Evolutionary conservation across 2,329 filamentous ascomycete species (phyloP), one percentile per base, ranked within the genome.

Genomic region (Fusarium tupiense): DNA sequence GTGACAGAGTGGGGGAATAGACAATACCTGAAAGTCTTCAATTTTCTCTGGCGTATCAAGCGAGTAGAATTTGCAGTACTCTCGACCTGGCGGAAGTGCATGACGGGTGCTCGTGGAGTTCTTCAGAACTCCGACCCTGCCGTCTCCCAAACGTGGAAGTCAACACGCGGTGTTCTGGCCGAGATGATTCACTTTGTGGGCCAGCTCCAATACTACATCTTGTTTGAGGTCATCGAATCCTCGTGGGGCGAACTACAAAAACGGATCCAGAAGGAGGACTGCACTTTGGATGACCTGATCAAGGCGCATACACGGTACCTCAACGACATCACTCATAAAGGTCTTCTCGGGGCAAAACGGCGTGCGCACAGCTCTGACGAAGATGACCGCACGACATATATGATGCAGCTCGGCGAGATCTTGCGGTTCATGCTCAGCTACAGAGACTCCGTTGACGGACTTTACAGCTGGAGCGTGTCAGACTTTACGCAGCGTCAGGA

Each of bases 111-210:
- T 8, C 90, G 96, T 69, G 95, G 96, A n/a, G 95, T 98, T 2
- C 89, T 99, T 12, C 92, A 93, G 71, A 93, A 90, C 38, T 89
- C 93, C 8, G 91, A 94, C 57, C 81, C 84, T 7, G 89, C 90
- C 69, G 90, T 97, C 31, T 89, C 89, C 35, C 86, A 91, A 68
- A 93, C 96, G 60, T 99, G 96, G 96, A 98, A 98, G 81, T 91
- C 89, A 20, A 97, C 95, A 9, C 89, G 96, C 65, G 96, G 95
- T 67, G 91, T 92, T 24, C 91, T 98, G 43, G 95, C 96, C 19
- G 97, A 99, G 83, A 99, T 99, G 96, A 94, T 98, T 22, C 97
- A 99, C 82, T 98, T 99, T 80, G 92, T 98, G 79, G 94, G 94
- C 73, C 96, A 99, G 83, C 88, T 99, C 20, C 96, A 99, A 83